Evolutionary conservation across 169 alveolate species (phyloP), one percentile per base, ranked within the genome.

Genomic region (Neospora caninum): DNA sequence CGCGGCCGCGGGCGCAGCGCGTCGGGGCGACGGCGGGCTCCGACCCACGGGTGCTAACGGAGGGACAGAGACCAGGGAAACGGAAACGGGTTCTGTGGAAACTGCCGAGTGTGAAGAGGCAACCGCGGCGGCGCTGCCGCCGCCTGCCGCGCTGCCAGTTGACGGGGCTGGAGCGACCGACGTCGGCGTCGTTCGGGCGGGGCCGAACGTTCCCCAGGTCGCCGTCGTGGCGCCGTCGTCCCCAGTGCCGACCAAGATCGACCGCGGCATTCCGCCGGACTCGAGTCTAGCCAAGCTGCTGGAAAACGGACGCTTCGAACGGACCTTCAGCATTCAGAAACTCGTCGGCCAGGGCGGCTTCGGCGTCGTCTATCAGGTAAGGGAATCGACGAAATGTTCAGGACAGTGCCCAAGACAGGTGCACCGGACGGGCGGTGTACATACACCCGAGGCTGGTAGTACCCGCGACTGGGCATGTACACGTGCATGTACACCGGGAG

Each of bases 301-400:
- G 93, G 99, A 98, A 83, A 98, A 98, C 91, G 99, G 99, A 0
- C 67, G 98, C 67, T 98, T 98, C 91, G 95, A 96, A 80, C 92
- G 98, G 83, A 98, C 98, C 22, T 98, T 98, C 78, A 97, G 94
- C 92, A 96, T 97, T 94, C 96, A 96, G 64, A 95, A 97, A 86
- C 94, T 98, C n/a, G 96, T 97, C 29, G 99, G 99, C 25, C 97
- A 97, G 88, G 99, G 99, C 7, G 99, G 99, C 39, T 98, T 98
- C 93, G 99, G 99, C 31, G 96, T 98, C 10, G 99, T 98, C 13
- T 98, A 97, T 86, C 84, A 89, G 93, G 93, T 89, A 38, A 0
- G 73, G 31, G 10, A 45, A 54, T 18, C 10, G 38, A 25, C 34
- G 88, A 6, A 69, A 6, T n/a, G n/a, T 7, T 49, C 58, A 4